Conservation (phyloP, 371 early-diverging fungal genomes). For the Dinochytrium kinnereticum region DNA sequence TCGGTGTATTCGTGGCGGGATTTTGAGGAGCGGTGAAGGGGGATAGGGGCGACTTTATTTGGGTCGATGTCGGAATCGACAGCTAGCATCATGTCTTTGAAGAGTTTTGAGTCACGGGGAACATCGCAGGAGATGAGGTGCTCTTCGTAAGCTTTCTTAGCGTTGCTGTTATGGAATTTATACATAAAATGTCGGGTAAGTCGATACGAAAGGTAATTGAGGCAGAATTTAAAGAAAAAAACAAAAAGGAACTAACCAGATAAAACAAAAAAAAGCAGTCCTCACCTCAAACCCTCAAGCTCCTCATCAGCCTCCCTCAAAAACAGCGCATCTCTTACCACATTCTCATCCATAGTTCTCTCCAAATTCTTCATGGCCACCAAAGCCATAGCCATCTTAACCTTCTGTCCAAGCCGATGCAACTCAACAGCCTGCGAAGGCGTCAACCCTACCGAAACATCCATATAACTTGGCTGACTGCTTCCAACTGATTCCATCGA, state of each 20-base stretch:
- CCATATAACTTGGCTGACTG: background rate
- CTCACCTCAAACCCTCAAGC: slow-evolving; percentile 3
- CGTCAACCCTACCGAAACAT: slow-evolving; percentile 10
- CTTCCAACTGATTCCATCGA: background rate
- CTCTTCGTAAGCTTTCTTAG: slow-evolving; percentile 6
- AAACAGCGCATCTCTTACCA: background rate
- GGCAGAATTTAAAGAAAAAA: slow-evolving; percentile 1
- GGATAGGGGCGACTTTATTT: background rate
- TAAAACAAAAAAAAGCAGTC: background rate
- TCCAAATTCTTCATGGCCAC: slow-evolving; percentile 37
- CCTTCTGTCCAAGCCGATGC: slow-evolving; percentile 30
- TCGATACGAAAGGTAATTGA: background rate
- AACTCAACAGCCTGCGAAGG: slow-evolving; percentile 37
- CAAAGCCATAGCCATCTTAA: slow-evolving; percentile 35
- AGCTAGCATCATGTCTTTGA: slow-evolving; percentile 9
- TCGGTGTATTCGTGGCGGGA: slow-evolving; percentile 6
- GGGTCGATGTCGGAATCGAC: slow-evolving; percentile 4
- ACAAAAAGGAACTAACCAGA: background rate
- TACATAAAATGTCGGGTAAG: background rate
- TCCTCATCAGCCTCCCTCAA: background rate
- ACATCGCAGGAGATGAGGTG: background rate
- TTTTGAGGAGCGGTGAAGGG: background rate
- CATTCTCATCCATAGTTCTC: slow-evolving; percentile 6
- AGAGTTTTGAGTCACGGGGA: background rate
- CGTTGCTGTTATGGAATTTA: background rate